Conservation (phyloP, 305 asterid genomes). For the Fraxinus baroniana region DNA sequence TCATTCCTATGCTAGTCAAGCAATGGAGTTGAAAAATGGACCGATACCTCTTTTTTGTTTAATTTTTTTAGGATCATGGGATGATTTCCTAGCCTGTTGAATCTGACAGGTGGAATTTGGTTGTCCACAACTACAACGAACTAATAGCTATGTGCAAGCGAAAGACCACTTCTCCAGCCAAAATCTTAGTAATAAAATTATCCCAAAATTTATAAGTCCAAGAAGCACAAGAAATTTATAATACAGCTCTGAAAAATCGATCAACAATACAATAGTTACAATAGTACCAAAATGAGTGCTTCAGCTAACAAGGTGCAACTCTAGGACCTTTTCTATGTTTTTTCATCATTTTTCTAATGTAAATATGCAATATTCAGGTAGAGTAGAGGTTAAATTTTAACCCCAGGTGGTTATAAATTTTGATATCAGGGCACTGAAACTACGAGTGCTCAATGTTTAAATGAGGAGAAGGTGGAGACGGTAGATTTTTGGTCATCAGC, state of each 20-base stretch:
- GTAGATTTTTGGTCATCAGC: slow-evolving; percentile 41
- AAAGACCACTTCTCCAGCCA: slow-evolving; percentile 25
- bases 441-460: slow-evolving; percentile 31
- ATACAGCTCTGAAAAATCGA: neutral
- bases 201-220: neutral
- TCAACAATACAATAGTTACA: neutral
- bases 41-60: neutral
- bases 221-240: slow-evolving; percentile 12
- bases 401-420: neutral
- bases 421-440: slow-evolving; percentile 15
- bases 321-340: neutral
- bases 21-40: neutral
- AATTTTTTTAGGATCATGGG: neutral
- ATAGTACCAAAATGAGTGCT: slow-evolving; percentile 34
- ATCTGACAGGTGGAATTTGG: neutral
- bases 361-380: neutral
- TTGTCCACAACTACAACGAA: slow-evolving; percentile 17
- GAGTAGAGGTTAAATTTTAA: neutral
- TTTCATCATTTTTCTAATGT: neutral
- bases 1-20: neutral
- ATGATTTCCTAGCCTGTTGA: neutral
- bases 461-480: slow-evolving; percentile 41
- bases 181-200: slow-evolving; percentile 3
- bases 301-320: slow-evolving; percentile 39
- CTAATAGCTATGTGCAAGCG: neutral